These are phyloP conservation scores for Exophiala sp. DNA, from an alignment of 2,329 filamentous ascomycete species.

Conservation along the genomic window DNA sequence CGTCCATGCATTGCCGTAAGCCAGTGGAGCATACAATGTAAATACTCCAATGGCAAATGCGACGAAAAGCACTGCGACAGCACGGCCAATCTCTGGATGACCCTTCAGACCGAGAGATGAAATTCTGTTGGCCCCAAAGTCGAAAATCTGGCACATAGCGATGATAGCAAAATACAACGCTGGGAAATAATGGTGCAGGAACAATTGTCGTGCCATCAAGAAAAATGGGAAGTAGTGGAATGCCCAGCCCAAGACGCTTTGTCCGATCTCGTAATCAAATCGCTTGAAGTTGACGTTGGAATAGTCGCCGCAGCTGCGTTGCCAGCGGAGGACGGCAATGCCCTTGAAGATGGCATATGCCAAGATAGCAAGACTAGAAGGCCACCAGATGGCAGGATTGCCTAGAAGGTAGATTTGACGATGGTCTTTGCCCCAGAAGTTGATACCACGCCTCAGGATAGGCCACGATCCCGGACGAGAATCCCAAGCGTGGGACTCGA, in stretches of 20 bases:
- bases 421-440: slow-evolving; percentile 95
- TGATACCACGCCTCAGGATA: slow-evolving; percentile 87
- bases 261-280: slow-evolving; percentile 95
- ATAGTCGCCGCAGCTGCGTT: slow-evolving; percentile 89
- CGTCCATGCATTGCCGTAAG: slow-evolving; percentile 94
- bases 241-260: slow-evolving; percentile 86
- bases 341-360: slow-evolving; percentile 83
- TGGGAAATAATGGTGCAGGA: slow-evolving; percentile 97
- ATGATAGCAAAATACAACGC: slow-evolving; percentile 94
- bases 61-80: slow-evolving; percentile 71
- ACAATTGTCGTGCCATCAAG: slow-evolving; percentile 96
- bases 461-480: slow-evolving; percentile 93
- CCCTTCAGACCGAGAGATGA: slow-evolving; percentile 64
- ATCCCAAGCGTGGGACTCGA: slow-evolving; percentile 97
- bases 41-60: slow-evolving; percentile 72
- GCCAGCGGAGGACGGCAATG: slow-evolving; percentile 85
- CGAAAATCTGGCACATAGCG: slow-evolving; percentile 81
- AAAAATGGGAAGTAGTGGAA: slow-evolving; percentile 99
- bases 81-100: slow-evolving; percentile 69
- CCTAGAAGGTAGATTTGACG: slow-evolving; percentile 96
- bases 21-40: slow-evolving; percentile 77
- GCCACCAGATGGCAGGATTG: slow-evolving; percentile 94
- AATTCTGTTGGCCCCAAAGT: slow-evolving; percentile 76
- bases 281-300: slow-evolving; percentile 79
- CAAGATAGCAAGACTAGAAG: slow-evolving; percentile 71